Percentiles rank a stretch among this genome's conserved stretches.
These are phyloP conservation scores for Nannizziopsis barbatae DNA, from an alignment of 2,329 filamentous ascomycete genomes.

Conservation along the genomic window DNA sequence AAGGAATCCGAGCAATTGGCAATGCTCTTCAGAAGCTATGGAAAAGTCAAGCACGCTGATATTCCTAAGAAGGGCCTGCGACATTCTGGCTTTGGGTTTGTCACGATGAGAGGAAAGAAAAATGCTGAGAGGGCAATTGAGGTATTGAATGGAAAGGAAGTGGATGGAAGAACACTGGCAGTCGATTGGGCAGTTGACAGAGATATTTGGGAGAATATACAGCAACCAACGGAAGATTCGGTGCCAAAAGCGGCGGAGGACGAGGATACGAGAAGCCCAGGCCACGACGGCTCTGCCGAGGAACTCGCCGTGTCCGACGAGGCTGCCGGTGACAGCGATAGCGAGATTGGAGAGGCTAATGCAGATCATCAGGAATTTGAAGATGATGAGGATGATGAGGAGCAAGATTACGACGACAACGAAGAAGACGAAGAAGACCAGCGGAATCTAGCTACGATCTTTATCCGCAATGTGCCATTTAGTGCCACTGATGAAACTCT, in stretches of 20 bases:
- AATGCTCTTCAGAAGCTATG: constrained; percentile 71
- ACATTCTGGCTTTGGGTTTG: constrained; percentile 82
- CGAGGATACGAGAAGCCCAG: constrained; percentile 37
- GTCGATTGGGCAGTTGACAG: constrained; percentile 98
- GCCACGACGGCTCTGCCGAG: constrained; percentile 29
- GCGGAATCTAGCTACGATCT: constrained; percentile 63
- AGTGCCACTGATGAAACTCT: constrained; percentile 71
- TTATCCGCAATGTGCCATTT: constrained; percentile 90
- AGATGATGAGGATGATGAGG: constrained; percentile 35
- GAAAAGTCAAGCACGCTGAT: constrained; percentile 79
- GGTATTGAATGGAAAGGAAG: constrained; percentile 73
- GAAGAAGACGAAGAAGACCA: constrained; percentile 40
- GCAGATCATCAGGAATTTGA: constrained; percentile 32
- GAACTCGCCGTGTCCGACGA: constrained; percentile 30
- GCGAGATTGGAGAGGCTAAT: constrained; percentile 35
- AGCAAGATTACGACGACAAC: constrained; percentile 31
- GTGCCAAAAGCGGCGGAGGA: constrained; percentile 26
- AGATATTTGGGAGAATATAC: constrained; percentile 63
- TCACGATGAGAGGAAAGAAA: constrained; percentile 74
- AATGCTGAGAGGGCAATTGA: constrained; percentile 85
- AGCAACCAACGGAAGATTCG: constrained; percentile 36
- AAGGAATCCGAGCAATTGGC: constrained; percentile 73
- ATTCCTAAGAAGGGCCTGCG: constrained; percentile 63
- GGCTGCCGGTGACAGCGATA: constrained; percentile 31
- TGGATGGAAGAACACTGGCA: constrained; percentile 78